Conservation (phyloP, 2,329 filamentous ascomycete genomes). For the Nigrospora oryzae region DNA sequence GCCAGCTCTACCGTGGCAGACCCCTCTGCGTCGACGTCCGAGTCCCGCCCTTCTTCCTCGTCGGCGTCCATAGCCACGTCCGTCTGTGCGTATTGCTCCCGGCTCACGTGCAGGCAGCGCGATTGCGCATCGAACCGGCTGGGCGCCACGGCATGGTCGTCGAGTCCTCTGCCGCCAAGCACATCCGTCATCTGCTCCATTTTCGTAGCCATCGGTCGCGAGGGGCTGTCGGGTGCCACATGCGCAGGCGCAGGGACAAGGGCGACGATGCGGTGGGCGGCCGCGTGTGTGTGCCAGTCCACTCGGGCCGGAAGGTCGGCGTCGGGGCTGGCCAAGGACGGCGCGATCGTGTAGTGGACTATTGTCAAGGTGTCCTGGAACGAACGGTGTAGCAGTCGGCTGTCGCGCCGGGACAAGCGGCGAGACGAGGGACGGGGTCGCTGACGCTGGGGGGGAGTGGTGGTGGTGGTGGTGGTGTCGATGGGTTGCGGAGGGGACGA, state of each 20-base stretch:
- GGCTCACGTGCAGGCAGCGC: constrained; percentile 13
- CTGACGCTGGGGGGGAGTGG: too few species aligned
- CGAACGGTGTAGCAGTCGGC: too few species aligned
- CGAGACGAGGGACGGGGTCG: too few species aligned
- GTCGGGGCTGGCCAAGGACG: too few species aligned
- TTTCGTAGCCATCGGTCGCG: neutral
- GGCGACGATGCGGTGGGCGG: too few species aligned
- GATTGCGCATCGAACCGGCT: constrained; percentile 12
- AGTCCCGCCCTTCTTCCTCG: constrained; percentile 10
- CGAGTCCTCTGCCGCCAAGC: neutral
- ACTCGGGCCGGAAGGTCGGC: too few species aligned
- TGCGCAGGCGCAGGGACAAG: too few species aligned
- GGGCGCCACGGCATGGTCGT: neutral
- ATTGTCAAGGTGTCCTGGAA: too few species aligned
- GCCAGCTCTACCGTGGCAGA: constrained; percentile 32
- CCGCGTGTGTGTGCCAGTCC: too few species aligned
- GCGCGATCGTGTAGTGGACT: too few species aligned
- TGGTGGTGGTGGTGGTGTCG: neutral
- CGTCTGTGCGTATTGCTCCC: constrained; percentile 16
- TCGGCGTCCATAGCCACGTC: constrained; percentile 14
- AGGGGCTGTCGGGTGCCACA: neutral
- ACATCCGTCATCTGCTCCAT: neutral
- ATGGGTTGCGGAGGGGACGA: neutral
- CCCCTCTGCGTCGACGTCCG: constrained; percentile 21
- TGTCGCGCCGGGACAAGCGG: too few species aligned